Percentiles rank a stretch among this genome's conserved stretches.
These are phyloP conservation scores for Dioszegia crocea DNA, from an alignment of 768 basidiomycete species.

Conservation along the genomic window DNA sequence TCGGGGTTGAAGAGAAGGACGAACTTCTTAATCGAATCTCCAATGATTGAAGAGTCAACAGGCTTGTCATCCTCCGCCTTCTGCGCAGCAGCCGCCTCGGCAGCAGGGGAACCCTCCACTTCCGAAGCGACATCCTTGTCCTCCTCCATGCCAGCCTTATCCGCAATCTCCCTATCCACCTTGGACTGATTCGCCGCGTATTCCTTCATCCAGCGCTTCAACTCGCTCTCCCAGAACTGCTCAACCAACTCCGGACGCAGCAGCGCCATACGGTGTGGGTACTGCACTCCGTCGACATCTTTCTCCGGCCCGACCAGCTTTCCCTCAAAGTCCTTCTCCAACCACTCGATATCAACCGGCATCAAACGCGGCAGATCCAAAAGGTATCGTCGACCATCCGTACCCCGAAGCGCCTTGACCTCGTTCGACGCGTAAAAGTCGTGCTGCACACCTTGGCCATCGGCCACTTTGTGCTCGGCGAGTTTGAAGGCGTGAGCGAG, in stretches of 20 bases:
- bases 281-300: constrained; percentile 23
- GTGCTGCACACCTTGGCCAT: constrained; percentile 42
- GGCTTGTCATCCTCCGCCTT: constrained; percentile 39
- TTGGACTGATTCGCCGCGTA: constrained; percentile 31
- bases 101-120: constrained; percentile 19
- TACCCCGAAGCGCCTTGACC: constrained; percentile 52
- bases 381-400: constrained; percentile 53
- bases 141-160: constrained; percentile 13
- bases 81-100: constrained; percentile 29
- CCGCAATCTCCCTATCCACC: constrained; percentile 15
- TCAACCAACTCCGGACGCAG: constrained; percentile 53
- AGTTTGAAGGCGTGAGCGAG: constrained; percentile 49
- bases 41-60: constrained; percentile 40
- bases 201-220: constrained; percentile 50
- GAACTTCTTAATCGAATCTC: constrained; percentile 45
- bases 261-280: constrained; percentile 52
- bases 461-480: constrained; percentile 50
- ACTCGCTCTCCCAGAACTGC: constrained; percentile 51
- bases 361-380: constrained; percentile 52
- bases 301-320: constrained; percentile 13
- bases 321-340: constrained; percentile 50
- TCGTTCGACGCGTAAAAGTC: constrained; percentile 51
- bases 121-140: constrained; percentile 17
- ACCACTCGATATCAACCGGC: constrained; percentile 53
- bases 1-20: constrained; percentile 53